Percentiles rank a stretch among this genome's conserved stretches.
Evolutionary conservation across 176 grass and related monocot species (phyloP).

Genomic region (Zea mays): Zm-B73-REFERENCE-NAM-5.0 NC_050102.1:130843001-130843500

Average conservation of each 20-base stretch:
- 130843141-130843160: neutral
- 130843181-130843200: neutral
- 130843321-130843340: neutral
- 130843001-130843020: neutral
- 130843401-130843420: neutral
- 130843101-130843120: slow-evolving; percentile 20
- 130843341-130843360: neutral
- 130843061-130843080: neutral
- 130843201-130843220: slow-evolving; percentile 44
- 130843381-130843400: neutral
- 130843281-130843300: slow-evolving; percentile 57
- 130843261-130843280: slow-evolving; percentile 38
- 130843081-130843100: neutral
- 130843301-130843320: slow-evolving; percentile 48
- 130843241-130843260: slow-evolving; percentile 31
- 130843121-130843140: neutral
- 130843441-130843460: too few species aligned
- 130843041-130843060: neutral
- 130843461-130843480: neutral
- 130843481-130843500: neutral
- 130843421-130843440: neutral
- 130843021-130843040: neutral
- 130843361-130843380: slow-evolving; percentile 25
- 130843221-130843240: slow-evolving; percentile 39
- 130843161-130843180: neutral